Conservation (phyloP, 108 stramenopile genomes). For the Conticribra weissflogii region DNA sequence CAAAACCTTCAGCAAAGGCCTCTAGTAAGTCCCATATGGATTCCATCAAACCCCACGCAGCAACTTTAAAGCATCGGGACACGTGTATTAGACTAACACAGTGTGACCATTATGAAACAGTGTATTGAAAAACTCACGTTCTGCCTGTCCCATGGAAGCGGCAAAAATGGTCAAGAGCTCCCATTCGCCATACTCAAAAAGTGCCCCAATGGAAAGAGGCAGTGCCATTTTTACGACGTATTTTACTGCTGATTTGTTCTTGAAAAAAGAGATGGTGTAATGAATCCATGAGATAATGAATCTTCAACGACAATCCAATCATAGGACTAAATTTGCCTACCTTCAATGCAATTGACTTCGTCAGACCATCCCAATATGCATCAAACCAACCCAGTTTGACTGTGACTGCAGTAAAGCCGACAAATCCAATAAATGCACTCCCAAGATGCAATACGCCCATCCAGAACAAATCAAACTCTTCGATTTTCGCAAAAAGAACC, state of each 20-base stretch:
- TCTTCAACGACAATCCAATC: not conserved
- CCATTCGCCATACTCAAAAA: not conserved
- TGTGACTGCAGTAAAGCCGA: not conserved
- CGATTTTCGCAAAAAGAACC: not conserved
- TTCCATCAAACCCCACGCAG: not conserved
- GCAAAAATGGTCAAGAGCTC: not conserved
- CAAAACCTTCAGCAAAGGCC: not conserved
- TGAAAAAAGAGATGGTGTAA: not conserved
- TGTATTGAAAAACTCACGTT: not conserved
- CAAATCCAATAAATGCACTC: not conserved
- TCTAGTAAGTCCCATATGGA: not conserved
- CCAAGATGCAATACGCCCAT: not conserved
- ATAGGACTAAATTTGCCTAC: not conserved
- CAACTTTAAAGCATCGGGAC: not conserved
- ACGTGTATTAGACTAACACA: not conserved
- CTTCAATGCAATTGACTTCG: not conserved
- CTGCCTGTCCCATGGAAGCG: not conserved
- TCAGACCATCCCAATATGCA: not conserved
- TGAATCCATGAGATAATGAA: not conserved
- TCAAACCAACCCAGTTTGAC: not conserved
- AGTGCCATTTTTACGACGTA: not conserved
- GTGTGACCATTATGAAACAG: not conserved
- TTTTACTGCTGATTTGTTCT: not conserved
- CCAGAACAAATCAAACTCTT: not conserved
- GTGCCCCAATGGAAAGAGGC: not conserved